Conservation (phyloP, 2,329 filamentous ascomycete genomes). For the Microdochium nivale region DNA sequence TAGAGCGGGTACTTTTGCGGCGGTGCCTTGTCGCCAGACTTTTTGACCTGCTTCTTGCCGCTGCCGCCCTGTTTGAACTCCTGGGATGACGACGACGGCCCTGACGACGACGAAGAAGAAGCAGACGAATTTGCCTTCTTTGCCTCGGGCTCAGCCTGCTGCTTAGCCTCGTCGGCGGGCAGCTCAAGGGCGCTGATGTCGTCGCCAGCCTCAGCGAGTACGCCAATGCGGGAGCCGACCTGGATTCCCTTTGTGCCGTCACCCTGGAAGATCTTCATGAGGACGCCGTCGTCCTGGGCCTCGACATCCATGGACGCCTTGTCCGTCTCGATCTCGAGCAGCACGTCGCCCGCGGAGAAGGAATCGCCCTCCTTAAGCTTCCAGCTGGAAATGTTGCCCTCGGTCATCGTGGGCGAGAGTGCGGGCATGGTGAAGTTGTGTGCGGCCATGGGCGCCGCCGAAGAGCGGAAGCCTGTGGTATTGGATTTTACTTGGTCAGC, state of each 20-base stretch:
- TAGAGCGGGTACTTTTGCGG: slow-evolving; percentile 66
- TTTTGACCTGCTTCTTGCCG: slow-evolving; percentile 18
- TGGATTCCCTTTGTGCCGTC: slow-evolving; percentile 70
- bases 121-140: slow-evolving; percentile 25
- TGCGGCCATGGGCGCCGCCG: slow-evolving; percentile 57
- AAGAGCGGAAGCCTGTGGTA: slow-evolving; percentile 53
- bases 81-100: slow-evolving; percentile 13
- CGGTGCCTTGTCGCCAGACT: slow-evolving; percentile 38
- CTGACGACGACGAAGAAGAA: slow-evolving; percentile 10
- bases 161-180: slow-evolving; percentile 51
- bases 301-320: slow-evolving; percentile 95
- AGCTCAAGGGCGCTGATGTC: slow-evolving; percentile 68
- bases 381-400: slow-evolving; percentile 82
- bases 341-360: slow-evolving; percentile 74
- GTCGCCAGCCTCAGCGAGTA: slow-evolving; percentile 74
- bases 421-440: slow-evolving; percentile 90
- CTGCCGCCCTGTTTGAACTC: slow-evolving; percentile 19
- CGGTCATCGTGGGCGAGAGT: slow-evolving; percentile 87
- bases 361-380: slow-evolving; percentile 80
- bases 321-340: slow-evolving; percentile 89
- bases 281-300: slow-evolving; percentile 78
- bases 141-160: slow-evolving; percentile 24
- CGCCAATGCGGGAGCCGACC: slow-evolving; percentile 74
- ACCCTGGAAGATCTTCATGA: slow-evolving; percentile 71
- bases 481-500: slow-evolving; percentile 2